Base-by-base conservation (phyloP, 495 filamentous ascomycete genomes). In the Podospora pseudoanserina region DNA sequence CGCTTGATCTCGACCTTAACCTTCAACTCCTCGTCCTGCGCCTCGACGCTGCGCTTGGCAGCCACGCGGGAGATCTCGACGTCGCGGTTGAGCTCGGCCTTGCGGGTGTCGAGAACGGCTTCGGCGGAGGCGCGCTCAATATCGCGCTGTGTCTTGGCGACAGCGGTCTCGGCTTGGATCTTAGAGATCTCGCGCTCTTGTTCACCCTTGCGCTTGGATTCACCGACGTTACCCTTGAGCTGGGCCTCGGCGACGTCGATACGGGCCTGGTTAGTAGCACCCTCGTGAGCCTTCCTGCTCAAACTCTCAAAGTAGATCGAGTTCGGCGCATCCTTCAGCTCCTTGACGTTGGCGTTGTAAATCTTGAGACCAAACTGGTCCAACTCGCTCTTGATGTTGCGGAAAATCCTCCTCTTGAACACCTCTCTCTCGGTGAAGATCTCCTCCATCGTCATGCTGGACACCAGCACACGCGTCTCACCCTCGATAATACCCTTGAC, bases 401-500 rank as follows among this genome's bases (percentile, higher is more conserved):
- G 81, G 74, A 92, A 91, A 65, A 94, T 91, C 65, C 90, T 85
- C 32, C 82, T 83, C 80, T 93, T 93, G 82, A 94, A 93, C 39
- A 89, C 80, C 72, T 91, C 88, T n/a, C 92, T 83, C 77, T 91
- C 88, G 63, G 88, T 89, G 77, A 92, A 93, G 57, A 95, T 89
- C 79, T 93, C 92, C 73, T 94, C 91, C 90, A 94, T 92, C 15
- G 91, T 91, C 90, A 93, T 92, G 67, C 83, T 86, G 4, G 86
- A 89, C 39, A 95, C 90, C 60, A 93, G 85, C 27, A 90, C 88
- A 60, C 91, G 85, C 7, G 90, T 92, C 76, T 95, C 92, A 62
- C 92, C 92, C 77, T 94, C 91, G 73, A 95, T 94, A 77, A 95
- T 92, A 66, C 92, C 92, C 79, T 91, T 93, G 69, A 94, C 90